Base-by-base conservation (phyloP, 345 rosid species). In the Acer campestre region DNA sequence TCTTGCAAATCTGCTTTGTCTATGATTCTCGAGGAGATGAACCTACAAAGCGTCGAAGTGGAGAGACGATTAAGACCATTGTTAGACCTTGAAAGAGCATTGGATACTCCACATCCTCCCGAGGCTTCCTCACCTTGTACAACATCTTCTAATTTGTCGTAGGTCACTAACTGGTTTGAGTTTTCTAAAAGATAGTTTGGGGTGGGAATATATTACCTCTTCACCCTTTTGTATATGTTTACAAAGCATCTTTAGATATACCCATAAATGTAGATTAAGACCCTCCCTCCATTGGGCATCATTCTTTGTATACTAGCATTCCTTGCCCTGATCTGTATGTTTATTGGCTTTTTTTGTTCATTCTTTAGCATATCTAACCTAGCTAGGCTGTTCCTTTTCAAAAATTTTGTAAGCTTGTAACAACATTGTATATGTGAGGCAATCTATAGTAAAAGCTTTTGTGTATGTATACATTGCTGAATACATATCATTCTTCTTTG, bases 41-140 rank as follows among this genome's bases (percentile, higher is more conserved):
- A 85, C 81, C 80, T 80, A 68, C 99, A 88, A 83, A 85, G 88
- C 85, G 82, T 73, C 0, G 98, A 92, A 82, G 95, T 91, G 17
- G 91, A 89, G 83, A 91, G 95, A 84, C 85, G 93, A 79, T 80
- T 96, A 70, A 84, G 81, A 79, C 92, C 94, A 61, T 76, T 95
- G 64, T 79, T 92, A 29, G 85, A 89, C 67, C 86, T 90, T 25
- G 89, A 90, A 77, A 84, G 76, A 88, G 73, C 64, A 75, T 79
- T 55, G 78, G 80, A 82, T 79, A 74, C 72, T 79, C 56, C 66
- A 18, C 58, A 62, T 62, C 27, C 70, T 49, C 25, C 64, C 0
- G 79, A 80, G 42, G 80, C 82, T 59, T 76, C 84, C 42, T 72
- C 80, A 35, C 53, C 75, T 3, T 22, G 68, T 73, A 22, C 64